A percentile compares a stretch with the other conserved stretches of the same genome.
Evolutionary conservation across 352 stramenopile species (phyloP).

Genomic region (Phytophthora boehmeriae): DNA sequence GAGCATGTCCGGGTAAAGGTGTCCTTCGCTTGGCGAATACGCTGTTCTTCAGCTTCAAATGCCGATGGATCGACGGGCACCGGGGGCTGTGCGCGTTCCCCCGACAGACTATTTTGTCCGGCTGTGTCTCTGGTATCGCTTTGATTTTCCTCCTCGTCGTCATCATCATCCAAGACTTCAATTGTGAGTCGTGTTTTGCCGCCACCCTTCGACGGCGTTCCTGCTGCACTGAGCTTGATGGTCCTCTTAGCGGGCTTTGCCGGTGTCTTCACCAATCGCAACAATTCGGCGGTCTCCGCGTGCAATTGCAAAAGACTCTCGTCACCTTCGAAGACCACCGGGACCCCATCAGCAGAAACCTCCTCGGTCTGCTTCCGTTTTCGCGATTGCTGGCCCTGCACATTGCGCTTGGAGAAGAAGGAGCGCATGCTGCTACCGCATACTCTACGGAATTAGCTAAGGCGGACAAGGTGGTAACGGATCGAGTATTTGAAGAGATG

Average conservation of each 20-base stretch:
- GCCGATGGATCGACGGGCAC: constrained; percentile 45
- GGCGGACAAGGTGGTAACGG: constrained; percentile 20
- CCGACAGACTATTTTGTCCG: constrained; percentile 1
- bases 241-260: constrained; percentile 27
- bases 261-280: constrained; percentile 61
- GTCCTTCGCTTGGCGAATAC: constrained; percentile 56
- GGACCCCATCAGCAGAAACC: constrained; percentile 15
- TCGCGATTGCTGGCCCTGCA: constrained; percentile 12
- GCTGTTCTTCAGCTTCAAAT: constrained; percentile 60
- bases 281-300: constrained; percentile 59
- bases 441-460: constrained; percentile 30
- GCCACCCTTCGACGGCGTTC: constrained; percentile 6
- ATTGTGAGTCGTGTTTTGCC: constrained; percentile 63
- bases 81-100: constrained; percentile 1
- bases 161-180: constrained; percentile 65
- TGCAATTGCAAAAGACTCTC: constrained; percentile 64
- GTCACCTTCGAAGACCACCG: constrained; percentile 46
- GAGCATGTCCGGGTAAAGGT: constrained; percentile 60
- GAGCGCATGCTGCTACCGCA: constrained; percentile 39
- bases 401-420: constrained; percentile 48
- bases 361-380: constrained; percentile 30
- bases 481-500: constrained; percentile 1
- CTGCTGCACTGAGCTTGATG: constrained; percentile 16
- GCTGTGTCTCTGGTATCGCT: constrained; percentile 1
- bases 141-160: constrained; percentile 22